Conservation (phyloP, 805 yeast species). For the Barnettozyma populi region DNA sequence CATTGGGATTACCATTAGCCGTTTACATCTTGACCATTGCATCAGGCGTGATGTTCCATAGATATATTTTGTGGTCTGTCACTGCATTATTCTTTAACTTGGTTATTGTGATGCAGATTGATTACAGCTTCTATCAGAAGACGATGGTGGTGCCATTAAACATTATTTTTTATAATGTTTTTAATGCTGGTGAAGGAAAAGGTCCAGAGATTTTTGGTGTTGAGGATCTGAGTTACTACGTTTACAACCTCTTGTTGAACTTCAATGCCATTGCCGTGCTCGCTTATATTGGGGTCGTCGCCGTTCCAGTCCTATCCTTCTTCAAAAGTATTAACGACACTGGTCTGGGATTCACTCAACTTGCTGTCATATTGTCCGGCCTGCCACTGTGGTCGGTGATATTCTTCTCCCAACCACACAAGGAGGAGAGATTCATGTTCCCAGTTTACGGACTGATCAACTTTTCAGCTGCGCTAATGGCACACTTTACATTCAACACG, state of each 20-base stretch:
- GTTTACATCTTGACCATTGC: conserved; percentile 27
- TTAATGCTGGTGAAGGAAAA: conserved; percentile 51
- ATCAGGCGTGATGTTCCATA: conserved; percentile 6
- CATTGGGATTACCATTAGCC: conserved; percentile 56
- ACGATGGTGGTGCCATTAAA: conserved; percentile 71
- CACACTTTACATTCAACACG: conserved; percentile 19
- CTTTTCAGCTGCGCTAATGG: conserved; percentile 53
- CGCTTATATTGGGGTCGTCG: conserved; percentile 34
- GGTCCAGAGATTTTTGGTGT: conserved; percentile 92
- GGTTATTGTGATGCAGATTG: conserved; percentile 37
- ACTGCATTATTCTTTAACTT: conserved; percentile 22
- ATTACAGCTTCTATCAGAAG: conserved; percentile 57
- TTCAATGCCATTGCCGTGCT: conserved; percentile 53
- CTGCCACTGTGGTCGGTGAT: conserved; percentile 60
- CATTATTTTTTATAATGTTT: conserved; percentile 77
- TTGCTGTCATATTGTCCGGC: conserved; percentile 39
- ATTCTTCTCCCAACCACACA: conserved; percentile 77
- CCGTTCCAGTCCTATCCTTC: conserved; percentile 22
- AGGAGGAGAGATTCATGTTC: conserved; percentile 87
- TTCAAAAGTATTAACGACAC: conserved; percentile 10
- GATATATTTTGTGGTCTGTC: conserved; percentile 22
- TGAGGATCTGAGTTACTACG: conserved; percentile 72
- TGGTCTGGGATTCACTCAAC: conserved; percentile 3
- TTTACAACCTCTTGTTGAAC: conserved; percentile 63
- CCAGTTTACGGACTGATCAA: conserved; percentile 73